Percentiles rank a stretch among this genome's conserved stretches.
phyloP scores from a whole-genome alignment of 805 yeast genomes.

The Zygotorulaspora sp. region DNA sequence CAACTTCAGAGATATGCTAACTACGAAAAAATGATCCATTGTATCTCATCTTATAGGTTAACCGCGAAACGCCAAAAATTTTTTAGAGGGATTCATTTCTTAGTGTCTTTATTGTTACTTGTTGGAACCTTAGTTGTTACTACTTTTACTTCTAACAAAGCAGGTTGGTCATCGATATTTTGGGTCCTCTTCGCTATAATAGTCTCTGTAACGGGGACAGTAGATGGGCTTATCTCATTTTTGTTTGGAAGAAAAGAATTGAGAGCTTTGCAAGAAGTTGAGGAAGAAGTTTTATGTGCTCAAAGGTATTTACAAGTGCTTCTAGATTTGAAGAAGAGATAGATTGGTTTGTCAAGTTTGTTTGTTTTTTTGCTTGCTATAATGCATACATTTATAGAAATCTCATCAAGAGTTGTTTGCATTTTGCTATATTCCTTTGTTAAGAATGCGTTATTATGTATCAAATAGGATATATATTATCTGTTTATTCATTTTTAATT shows the following conservation, averaged over 20 bases:
- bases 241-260: slow-evolving; percentile 77
- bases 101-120: slow-evolving; percentile 47
- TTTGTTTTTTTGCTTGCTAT: not conserved
- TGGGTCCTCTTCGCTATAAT: slow-evolving; percentile 53
- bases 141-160: slow-evolving; percentile 53
- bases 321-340: slow-evolving; percentile 10
- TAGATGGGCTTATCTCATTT: slow-evolving; percentile 73
- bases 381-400: too few species aligned
- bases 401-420: too few species aligned
- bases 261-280: slow-evolving; percentile 73
- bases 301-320: slow-evolving; percentile 10
- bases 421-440: too few species aligned
- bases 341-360: not conserved
- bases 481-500: too few species aligned
- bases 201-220: slow-evolving; percentile 59
- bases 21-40: slow-evolving; percentile 47
- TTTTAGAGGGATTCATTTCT: slow-evolving; percentile 66
- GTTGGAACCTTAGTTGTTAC: slow-evolving; percentile 53
- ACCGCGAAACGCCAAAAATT: slow-evolving; percentile 55
- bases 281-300: slow-evolving; percentile 54
- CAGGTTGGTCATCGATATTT: slow-evolving; percentile 62
- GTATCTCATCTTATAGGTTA: slow-evolving; percentile 46
- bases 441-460: too few species aligned
- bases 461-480: too few species aligned
- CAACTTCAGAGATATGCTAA: slow-evolving; percentile 19